Evolutionary conservation across 768 basidiomycete species (phyloP).

Genomic region (Calvatia gigantea): DNA sequence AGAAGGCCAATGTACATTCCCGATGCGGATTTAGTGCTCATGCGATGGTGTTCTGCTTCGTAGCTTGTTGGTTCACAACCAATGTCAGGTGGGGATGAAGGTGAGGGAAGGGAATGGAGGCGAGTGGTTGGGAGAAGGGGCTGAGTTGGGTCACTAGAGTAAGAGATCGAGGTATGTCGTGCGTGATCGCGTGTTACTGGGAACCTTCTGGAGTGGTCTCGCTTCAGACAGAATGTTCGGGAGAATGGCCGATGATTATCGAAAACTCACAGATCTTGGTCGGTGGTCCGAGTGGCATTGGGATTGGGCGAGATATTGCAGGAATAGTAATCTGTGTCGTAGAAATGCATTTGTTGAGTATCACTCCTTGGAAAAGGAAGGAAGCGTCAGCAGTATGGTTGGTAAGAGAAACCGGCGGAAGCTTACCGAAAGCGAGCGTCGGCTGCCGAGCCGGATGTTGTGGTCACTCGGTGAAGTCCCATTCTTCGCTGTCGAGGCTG

Average conservation of each 20-base stretch:
- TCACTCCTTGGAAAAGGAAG: neutral
- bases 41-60: neutral
- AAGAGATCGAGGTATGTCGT: neutral
- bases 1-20: constrained; percentile 5
- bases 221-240: neutral
- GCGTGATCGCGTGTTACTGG: neutral
- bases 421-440: constrained; percentile 4
- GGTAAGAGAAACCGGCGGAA: no score
- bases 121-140: neutral
- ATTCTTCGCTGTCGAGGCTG: neutral
- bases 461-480: neutral
- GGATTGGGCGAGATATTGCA: neutral
- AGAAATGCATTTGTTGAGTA: neutral
- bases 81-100: neutral
- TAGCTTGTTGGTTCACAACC: neutral
- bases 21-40: neutral
- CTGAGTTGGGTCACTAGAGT: neutral
- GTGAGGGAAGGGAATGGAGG: neutral
- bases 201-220: neutral
- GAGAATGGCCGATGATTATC: neutral
- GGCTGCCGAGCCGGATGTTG: neutral
- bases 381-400: no score
- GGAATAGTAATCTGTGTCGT: neutral
- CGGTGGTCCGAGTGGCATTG: neutral
- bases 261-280: neutral